A percentile compares a stretch with the other conserved stretches of the same genome.
phyloP scores from a whole-genome alignment of 805 yeast species.

The Lachancea mirantina region DNA sequence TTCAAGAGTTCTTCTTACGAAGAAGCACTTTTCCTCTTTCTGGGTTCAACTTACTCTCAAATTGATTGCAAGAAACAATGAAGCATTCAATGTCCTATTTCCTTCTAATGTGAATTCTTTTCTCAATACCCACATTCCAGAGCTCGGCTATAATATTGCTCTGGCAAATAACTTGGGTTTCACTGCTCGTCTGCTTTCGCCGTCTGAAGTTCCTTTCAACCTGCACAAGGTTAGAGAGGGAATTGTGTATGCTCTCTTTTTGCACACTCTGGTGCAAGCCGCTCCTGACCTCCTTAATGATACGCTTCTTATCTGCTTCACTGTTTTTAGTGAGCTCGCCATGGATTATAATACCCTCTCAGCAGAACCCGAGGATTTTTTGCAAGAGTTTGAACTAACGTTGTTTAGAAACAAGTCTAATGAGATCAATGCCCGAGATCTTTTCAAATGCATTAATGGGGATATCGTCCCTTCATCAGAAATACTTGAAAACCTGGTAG shows the following conservation, averaged over 20 bases:
- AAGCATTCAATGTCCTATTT: slow-evolving; percentile 10
- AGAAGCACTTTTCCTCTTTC: no score
- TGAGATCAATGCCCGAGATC: slow-evolving; percentile 10
- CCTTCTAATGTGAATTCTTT: slow-evolving; percentile 16
- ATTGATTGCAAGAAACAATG: slow-evolving; percentile 14
- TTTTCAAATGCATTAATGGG: slow-evolving; percentile 6
- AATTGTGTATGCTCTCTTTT: slow-evolving; percentile 19
- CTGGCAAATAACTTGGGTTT: slow-evolving; percentile 43
- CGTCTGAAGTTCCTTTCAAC: slow-evolving; percentile 5
- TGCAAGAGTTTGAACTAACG: slow-evolving; percentile 15
- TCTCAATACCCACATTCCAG: slow-evolving; percentile 25
- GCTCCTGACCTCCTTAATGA: slow-evolving; percentile 11
- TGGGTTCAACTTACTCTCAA: no score
- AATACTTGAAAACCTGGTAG: not conserved
- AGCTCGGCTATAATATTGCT: slow-evolving; percentile 34
- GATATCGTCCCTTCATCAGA: not conserved
- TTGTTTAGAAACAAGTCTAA: slow-evolving; percentile 13
- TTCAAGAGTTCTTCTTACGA: no score
- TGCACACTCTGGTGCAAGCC: slow-evolving; percentile 15
- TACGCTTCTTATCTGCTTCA: slow-evolving; percentile 22
- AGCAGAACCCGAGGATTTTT: slow-evolving; percentile 14
- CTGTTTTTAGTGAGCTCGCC: slow-evolving; percentile 33
- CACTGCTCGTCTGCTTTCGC: slow-evolving; percentile 29
- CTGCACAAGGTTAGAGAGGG: not conserved
- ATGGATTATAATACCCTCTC: slow-evolving; percentile 34